phyloP scores from a whole-genome alignment of 257 asterid genomes.

The Solanum bukasovii region DNA sequence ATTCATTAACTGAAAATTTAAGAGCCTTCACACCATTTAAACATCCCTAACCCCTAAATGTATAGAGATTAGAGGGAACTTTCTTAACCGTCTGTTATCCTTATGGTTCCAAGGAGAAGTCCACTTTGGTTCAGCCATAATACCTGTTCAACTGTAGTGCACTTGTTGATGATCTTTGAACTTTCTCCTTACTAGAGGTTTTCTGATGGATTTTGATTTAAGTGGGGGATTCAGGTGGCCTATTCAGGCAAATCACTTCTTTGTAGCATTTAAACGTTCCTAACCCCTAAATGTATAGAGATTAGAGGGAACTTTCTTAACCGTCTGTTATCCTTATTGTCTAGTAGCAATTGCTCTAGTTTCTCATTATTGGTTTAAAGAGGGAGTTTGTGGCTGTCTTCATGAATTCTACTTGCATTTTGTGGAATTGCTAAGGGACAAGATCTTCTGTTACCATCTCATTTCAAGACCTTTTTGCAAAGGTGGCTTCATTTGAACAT shows the following conservation, averaged over 20 bases:
- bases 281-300: slow-evolving; percentile 7
- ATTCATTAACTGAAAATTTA: slow-evolving; percentile 26
- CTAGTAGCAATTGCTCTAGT: slow-evolving; percentile 28
- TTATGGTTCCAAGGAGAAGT: slow-evolving; percentile 39
- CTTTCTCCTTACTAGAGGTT: slow-evolving; percentile 24
- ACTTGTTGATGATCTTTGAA: slow-evolving; percentile 26
- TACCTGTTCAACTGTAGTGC: slow-evolving; percentile 22
- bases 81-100: slow-evolving; percentile 15
- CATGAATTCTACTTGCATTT: slow-evolving; percentile 19
- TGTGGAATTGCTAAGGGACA: slow-evolving; percentile 25
- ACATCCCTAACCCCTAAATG: slow-evolving; percentile 8
- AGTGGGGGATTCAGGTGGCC: slow-evolving; percentile 26
- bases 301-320: slow-evolving; percentile 12
- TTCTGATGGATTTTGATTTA: slow-evolving; percentile 32
- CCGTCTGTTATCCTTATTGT: slow-evolving; percentile 21
- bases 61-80: slow-evolving; percentile 15
- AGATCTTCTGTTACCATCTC: slow-evolving; percentile 32
- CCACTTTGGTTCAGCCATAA: slow-evolving; percentile 21
- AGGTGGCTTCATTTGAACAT: slow-evolving; percentile 52
- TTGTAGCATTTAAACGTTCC: slow-evolving; percentile 19
- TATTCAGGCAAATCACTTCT: slow-evolving; percentile 1
- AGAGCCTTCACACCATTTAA: slow-evolving; percentile 27
- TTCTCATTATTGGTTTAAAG: slow-evolving; percentile 27
- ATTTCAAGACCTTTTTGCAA: slow-evolving; percentile 49
- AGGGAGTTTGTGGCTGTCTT: slow-evolving; percentile 29